These are phyloP conservation scores for Ceratonia siliqua DNA, from an alignment of 306 rosid genomes.

Conservation along the genomic window DNA sequence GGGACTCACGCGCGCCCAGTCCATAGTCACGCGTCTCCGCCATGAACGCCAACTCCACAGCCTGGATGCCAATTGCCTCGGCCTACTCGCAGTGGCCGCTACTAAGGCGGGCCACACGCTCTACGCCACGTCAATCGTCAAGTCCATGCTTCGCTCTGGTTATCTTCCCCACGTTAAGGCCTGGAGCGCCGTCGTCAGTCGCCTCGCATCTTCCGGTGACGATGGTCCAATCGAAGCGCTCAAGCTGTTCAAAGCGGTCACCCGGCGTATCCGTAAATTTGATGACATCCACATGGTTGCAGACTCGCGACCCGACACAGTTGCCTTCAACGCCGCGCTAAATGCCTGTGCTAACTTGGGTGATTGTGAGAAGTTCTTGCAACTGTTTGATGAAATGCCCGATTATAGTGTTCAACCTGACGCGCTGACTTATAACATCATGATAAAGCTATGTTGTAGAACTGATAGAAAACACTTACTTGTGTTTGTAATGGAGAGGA, in stretches of 20 bases:
- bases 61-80: slow-evolving; percentile 86
- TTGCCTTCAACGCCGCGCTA: slow-evolving; percentile 78
- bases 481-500: slow-evolving; percentile 74
- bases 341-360: slow-evolving; percentile 89
- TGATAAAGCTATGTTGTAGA: slow-evolving; percentile 77
- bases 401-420: slow-evolving; percentile 64
- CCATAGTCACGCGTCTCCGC: slow-evolving; percentile 95
- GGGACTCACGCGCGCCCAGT: slow-evolving; percentile 82
- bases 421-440: slow-evolving; percentile 70
- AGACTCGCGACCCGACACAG: slow-evolving; percentile 81
- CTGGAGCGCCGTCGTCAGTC: slow-evolving; percentile 89
- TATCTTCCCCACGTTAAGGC: slow-evolving; percentile 95
- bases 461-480: slow-evolving; percentile 68
- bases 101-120: slow-evolving; percentile 68
- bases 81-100: slow-evolving; percentile 85
- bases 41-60: slow-evolving; percentile 84
- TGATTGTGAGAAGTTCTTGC: slow-evolving; percentile 59
- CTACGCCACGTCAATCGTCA: slow-evolving; percentile 78
- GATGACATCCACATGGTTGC: slow-evolving; percentile 47
- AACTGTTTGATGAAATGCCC: slow-evolving; percentile 89
- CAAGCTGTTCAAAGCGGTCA: slow-evolving; percentile 54
- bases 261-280: slow-evolving; percentile 58
- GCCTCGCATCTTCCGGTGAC: slow-evolving; percentile 58
- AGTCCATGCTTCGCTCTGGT: slow-evolving; percentile 98
- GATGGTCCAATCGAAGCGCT: slow-evolving; percentile 75